Evolutionary conservation across 2,329 filamentous ascomycete genomes (phyloP), one percentile per base, ranked within the genome.

Genomic region (Penicillium fuscoglaucum): DNA sequence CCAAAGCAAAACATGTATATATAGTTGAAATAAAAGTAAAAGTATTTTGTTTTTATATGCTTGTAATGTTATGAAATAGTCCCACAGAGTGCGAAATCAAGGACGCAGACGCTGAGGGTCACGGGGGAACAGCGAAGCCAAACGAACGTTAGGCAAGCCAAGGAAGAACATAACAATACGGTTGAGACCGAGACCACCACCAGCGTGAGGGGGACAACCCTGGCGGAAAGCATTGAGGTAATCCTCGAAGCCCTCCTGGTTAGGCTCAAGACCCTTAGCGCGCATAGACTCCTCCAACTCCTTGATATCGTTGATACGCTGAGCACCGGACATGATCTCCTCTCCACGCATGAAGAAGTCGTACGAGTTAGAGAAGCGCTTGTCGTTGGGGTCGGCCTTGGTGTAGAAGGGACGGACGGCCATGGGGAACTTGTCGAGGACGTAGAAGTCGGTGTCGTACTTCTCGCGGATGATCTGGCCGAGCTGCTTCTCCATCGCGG

Each of bases 401-500:
- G 93, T 92, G 78, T 97, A 98, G 78, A 96, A 96, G 6, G 93
- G 93, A 31, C 95, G 86, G 21, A 95, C 90, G 39, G 83, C 82
- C 75, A 95, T 87, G 45, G 95, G 95, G 83, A 96, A 99, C 78
- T 98, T 95, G 82, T 98, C 93, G 62, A 99, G 84, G 24, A 96
- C 88, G 80, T 96, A 98, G 80, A 98, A 98, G 79, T 99, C 95
- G 60, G 92, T 95, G 73, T 89, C 85, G 83, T 89, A 96, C 79
- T 96, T 97, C 68, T 90, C 84, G 57, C 90, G 88, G 65, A 98
- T 86, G 48, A 98, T 83, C 28, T 87, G 87, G 58, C 95, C 95
- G 9, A 98, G 87, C n/a, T 89, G 90, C 79, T 76, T 81, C 69
- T 82, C 79, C 75, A 80, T 79, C 8, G 78, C 74, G 9, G 79